phyloP scores from a whole-genome alignment of 257 asterid genomes.

The Scutellaria baicalensis region DNA sequence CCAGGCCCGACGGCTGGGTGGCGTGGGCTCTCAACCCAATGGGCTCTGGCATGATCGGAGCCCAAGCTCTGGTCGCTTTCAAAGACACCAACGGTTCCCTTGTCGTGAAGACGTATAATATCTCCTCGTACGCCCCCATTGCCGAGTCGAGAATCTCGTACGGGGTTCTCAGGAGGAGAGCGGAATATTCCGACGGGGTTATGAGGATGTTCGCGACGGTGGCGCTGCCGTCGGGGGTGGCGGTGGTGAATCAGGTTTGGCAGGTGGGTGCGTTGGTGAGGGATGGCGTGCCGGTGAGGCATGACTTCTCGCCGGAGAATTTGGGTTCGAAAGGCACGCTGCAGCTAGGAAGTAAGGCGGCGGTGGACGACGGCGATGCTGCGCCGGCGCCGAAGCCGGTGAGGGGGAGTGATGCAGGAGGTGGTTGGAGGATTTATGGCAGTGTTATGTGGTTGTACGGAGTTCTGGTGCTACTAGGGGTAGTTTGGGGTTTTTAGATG shows the following conservation, averaged over 20 bases:
- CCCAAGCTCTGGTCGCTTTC: constrained; percentile 52
- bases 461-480: constrained; percentile 20
- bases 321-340: constrained; percentile 37
- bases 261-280: constrained; percentile 49
- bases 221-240: constrained; percentile 33
- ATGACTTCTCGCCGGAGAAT: constrained; percentile 34
- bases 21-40: constrained; percentile 69
- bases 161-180: constrained; percentile 31
- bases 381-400: constrained; percentile 5
- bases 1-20: constrained; percentile 51
- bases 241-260: constrained; percentile 60
- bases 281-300: constrained; percentile 43
- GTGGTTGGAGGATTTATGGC: constrained; percentile 7
- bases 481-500: constrained; percentile 3
- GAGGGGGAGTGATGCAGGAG: constrained; percentile 7
- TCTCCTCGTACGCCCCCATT: constrained; percentile 27
- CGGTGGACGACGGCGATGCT: neutral
- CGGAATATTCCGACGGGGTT: constrained; percentile 36
- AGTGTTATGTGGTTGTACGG: constrained; percentile 16
- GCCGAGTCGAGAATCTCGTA: constrained; percentile 39
- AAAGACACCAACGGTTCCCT: constrained; percentile 20
- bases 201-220: constrained; percentile 56
- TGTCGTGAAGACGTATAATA: constrained; percentile 38
- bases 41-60: constrained; percentile 43
- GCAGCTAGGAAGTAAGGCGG: constrained; percentile 12